A percentile compares a stretch with the other conserved stretches of the same genome.
These are phyloP conservation scores for Ogataea corticis DNA, from an alignment of 805 yeast species.

Conservation along the genomic window DNA sequence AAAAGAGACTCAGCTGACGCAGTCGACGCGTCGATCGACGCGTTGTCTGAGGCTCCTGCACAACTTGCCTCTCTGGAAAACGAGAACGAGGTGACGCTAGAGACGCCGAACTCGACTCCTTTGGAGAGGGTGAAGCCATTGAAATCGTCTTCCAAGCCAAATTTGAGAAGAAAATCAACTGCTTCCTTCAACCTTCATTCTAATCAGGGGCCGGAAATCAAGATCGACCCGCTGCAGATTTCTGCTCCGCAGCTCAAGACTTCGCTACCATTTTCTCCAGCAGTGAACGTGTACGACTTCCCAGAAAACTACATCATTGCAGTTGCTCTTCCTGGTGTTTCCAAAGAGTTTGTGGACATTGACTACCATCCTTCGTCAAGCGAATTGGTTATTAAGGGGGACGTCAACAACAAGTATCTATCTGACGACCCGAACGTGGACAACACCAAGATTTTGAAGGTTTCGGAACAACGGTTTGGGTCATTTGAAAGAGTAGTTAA, in stretches of 20 bases:
- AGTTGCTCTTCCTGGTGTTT: conserved; percentile 60
- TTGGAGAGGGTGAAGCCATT: neutral
- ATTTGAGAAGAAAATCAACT: conserved; percentile 16
- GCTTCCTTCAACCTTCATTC: conserved; percentile 21
- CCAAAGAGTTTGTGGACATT: conserved; percentile 50
- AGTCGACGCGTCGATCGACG: neutral
- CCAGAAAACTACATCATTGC: conserved; percentile 47
- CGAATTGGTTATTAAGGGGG: conserved; percentile 54
- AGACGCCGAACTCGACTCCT: conserved; percentile 5
- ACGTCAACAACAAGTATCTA: conserved; percentile 39
- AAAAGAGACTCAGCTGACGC: no score
- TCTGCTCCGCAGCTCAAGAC: conserved; percentile 45
- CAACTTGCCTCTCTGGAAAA: neutral
- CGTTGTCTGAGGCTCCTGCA: conserved; percentile 1
- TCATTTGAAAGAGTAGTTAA: conserved; percentile 57
- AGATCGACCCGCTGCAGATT: conserved; percentile 43
- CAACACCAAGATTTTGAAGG: conserved; percentile 37
- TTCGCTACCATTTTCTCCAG: conserved; percentile 55
- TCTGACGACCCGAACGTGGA: conserved; percentile 36
- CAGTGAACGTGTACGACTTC: conserved; percentile 56
- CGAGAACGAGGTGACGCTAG: conserved; percentile 1
- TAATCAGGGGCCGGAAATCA: conserved; percentile 16
- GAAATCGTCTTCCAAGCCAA: conserved; percentile 3
- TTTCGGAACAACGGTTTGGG: conserved; percentile 57
- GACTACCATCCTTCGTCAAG: conserved; percentile 60